These are phyloP conservation scores for Pichia nanzhaoensis DNA, from an alignment of 805 yeast species.

Conservation along the genomic window DNA sequence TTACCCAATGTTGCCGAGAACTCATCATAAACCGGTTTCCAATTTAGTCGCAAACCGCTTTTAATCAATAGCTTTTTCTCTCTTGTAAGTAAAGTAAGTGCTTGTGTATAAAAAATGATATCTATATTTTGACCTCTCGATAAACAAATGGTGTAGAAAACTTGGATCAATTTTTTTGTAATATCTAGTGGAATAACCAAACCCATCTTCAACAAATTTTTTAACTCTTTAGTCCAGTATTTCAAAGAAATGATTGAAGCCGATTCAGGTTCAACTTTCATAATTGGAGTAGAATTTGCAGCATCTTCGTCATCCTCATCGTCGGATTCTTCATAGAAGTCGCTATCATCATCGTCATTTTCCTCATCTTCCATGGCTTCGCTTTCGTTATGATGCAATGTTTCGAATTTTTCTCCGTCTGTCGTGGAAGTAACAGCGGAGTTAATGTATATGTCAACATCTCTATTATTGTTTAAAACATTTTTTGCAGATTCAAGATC, in stretches of 20 bases:
- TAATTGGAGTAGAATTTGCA: conserved; percentile 40
- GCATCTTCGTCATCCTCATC: conserved; percentile 38
- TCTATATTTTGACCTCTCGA: conserved; percentile 66
- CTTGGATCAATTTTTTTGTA: conserved; percentile 54
- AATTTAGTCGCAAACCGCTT: conserved; percentile 41
- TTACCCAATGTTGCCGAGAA: conserved; percentile 34
- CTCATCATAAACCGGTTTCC: conserved; percentile 40
- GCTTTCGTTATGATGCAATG: conserved; percentile 19
- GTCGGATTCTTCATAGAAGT: conserved; percentile 25
- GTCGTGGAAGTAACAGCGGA: conserved; percentile 30
- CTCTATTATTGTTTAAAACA: conserved; percentile 24
- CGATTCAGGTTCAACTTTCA: conserved; percentile 56
- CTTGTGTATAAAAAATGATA: conserved; percentile 51
- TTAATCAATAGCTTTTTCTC: conserved; percentile 36
- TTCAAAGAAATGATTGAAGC: conserved; percentile 70
- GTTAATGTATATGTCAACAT: conserved; percentile 47
- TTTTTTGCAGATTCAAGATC: conserved; percentile 46
- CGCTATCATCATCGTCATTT: conserved; percentile 33
- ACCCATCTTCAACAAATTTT: conserved; percentile 70
- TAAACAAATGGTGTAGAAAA: conserved; percentile 65
- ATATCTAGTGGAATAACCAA: conserved; percentile 67
- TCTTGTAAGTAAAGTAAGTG: conserved; percentile 52
- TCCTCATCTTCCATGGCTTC: conserved; percentile 34
- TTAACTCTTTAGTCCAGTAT: conserved; percentile 83
- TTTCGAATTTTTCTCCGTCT: conserved; percentile 29